Conservation (phyloP, 148 eudicot species). For the Camellia sinensis region DNA sequence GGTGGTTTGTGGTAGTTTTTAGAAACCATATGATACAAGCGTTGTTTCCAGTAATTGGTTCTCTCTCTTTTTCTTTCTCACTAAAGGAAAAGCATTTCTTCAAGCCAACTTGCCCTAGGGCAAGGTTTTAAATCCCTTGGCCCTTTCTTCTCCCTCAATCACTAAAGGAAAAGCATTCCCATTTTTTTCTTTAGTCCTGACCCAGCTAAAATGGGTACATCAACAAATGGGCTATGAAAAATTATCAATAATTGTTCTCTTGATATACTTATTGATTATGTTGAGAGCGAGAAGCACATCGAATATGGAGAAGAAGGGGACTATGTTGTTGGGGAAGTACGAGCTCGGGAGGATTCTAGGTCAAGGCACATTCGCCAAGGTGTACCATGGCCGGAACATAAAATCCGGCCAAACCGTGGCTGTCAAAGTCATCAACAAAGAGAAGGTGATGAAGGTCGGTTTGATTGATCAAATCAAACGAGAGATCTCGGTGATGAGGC, state of each 20-base stretch:
- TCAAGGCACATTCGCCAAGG: slow-evolving; percentile 81
- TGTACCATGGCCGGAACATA: slow-evolving; percentile 51
- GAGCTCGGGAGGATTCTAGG: slow-evolving; percentile 70
- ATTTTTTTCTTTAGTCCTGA: not conserved
- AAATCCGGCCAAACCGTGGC: slow-evolving; percentile 56
- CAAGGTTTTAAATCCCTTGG: not conserved
- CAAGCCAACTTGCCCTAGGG: slow-evolving; percentile 2
- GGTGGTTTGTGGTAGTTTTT: not conserved
- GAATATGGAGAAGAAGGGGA: slow-evolving; percentile 54
- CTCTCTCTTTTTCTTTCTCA: not conserved
- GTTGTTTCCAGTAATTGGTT: not conserved
- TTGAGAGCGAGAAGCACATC: not conserved
- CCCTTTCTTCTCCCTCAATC: not conserved
- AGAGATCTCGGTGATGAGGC: slow-evolving; percentile 77
- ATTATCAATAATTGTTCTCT: not conserved
- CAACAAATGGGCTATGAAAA: not conserved
- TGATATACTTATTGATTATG: not conserved
- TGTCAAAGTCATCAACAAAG: slow-evolving; percentile 67
- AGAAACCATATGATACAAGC: not conserved
- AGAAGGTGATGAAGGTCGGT: slow-evolving; percentile 51
- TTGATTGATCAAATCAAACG: slow-evolving; percentile 70
- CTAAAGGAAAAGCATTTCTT: not conserved
- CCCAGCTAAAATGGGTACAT: not conserved
- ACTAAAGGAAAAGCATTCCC: not conserved
- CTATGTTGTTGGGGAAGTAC: slow-evolving; percentile 57